Base-by-base conservation (phyloP, 106 monocot genomes). In the Platanthera zijinensis region DNA sequence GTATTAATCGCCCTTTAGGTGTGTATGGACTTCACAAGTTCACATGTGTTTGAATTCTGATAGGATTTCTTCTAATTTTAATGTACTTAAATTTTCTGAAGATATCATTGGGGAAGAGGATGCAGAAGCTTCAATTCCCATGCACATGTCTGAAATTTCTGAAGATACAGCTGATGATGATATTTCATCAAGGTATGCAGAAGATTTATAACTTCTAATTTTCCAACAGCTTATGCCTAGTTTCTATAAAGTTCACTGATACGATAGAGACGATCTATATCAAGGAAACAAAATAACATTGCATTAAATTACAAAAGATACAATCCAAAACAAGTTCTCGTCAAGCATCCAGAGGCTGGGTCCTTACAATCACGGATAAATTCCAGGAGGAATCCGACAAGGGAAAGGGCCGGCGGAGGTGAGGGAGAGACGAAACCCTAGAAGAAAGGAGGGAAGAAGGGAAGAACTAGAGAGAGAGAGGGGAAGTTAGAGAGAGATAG, bases 101-200 rank as follows among this genome's bases (percentile, higher is more conserved):
- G 84, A 86, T 75, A 59, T 90, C 51, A 77, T 80, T 77, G 93
- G 77, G 74, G 93, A 93, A 79, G 93, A 89, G 61, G 93, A 91
- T 52, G 84, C 79, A 51, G 96, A 96, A 82, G 84, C 72, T 82
- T 89, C 87, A 53, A 78, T 82, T 79, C 90, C 90, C 59, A 66
- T 84, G 62, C 89, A 87, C 67, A 83, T 81, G 69, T 79, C 81
- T 52, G 93, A 88, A 85, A 81, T 78, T 74, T 92, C 89, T 46
- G 89, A 89, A 84, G 91, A 94, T 74, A 91, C 86, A 61, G 84
- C 82, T 73, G 90, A 90, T n/a, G 93, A 91, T 82, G 93, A 97
- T 69, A 73, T 82, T 5, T 97, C 91, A 51, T 92, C 97, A 76
- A 94, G 97, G 97, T 97, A 82, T 52, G 68, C 30, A 49, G 71